Conservation (phyloP, 495 filamentous ascomycete genomes). For the Xeromyces bisporus region DNA sequence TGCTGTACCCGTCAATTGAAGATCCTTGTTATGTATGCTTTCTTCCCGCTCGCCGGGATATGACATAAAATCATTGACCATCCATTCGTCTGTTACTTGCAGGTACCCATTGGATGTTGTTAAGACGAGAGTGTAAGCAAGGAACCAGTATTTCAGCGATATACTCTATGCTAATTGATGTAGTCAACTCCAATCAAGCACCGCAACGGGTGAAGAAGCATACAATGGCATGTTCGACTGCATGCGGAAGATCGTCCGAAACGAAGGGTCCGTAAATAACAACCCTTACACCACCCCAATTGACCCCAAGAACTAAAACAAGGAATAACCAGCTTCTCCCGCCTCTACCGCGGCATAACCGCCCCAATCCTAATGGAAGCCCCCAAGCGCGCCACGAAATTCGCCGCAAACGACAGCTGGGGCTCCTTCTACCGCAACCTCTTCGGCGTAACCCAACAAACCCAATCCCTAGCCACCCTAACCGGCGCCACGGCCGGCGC, state of each 20-base stretch:
- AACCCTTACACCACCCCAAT: background rate
- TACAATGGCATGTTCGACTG: conserved; percentile 98
- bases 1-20: conserved; percentile 23
- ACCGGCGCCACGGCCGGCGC: conserved; percentile 91
- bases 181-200: conserved; percentile 74
- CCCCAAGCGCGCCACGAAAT: conserved; percentile 95
- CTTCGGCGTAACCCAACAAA: conserved; percentile 77
- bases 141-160: background rate
- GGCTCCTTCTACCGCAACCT: conserved; percentile 72
- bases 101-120: conserved; percentile 99
- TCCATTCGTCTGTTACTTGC: too few species aligned
- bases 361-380: conserved; percentile 98
- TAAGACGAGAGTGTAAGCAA: conserved; percentile 83
- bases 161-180: background rate
- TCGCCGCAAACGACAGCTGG: conserved; percentile 97
- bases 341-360: conserved; percentile 87
- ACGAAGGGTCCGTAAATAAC: conserved; percentile 80
- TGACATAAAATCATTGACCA: background rate
- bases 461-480: conserved; percentile 69
- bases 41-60: conserved; percentile 1
- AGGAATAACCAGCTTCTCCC: conserved; percentile 43
- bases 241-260: conserved; percentile 85
- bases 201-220: conserved; percentile 48
- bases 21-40: conserved; percentile 71
- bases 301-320: conserved; percentile 1